Evolutionary conservation across 305 asterid genomes (phyloP), one percentile per base, ranked within the genome.

Genomic region (Euphrasia arctica): DNA sequence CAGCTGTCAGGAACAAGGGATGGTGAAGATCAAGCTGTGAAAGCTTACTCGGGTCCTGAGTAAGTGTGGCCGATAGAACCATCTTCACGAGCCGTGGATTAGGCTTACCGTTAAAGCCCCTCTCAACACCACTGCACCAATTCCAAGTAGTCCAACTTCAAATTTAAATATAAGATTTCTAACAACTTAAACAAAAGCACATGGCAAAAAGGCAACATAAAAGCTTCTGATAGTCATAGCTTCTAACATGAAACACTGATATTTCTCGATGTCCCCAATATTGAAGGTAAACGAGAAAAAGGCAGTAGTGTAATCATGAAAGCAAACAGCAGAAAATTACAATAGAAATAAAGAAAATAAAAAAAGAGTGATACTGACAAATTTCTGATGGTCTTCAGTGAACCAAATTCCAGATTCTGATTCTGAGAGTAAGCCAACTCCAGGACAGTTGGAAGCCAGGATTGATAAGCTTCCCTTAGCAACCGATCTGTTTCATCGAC

Each of bases 31-130:
- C 85, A 68, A 91, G 98, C 80, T 83, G 92, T 1, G 87, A 85
- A 50, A 91, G 92, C 82, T 91, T 89, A 76, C 97, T 83, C 9
- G 98, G 98, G 74, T 87, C 97, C 72, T 82, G 97, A 18, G 98
- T 91, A 76, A 89, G 75, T 69, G 98, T 91, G 64, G 97, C 98
- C 45, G 98, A 91, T 66, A 87, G 78, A 71, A 87, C 84, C 91
- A 91, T 84, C 88, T 89, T 91, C 69, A 68, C 77, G 48, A 89
- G 90, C 80, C 97, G 85, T 61, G 97, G 97, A 62, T 66, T 75
- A 13, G 85, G 78, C 75, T 77, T 87, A 56, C 82, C 87, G 72
- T 79, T 82, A 81, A 86, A 86, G 27, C 96, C 96, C 69, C 95
- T 78, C 82, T 88, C 96, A 5, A 85, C 85, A 22, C 94, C 90